Conservation (phyloP, 306 rosid genomes). For the Vigna trinervia region DNA sequence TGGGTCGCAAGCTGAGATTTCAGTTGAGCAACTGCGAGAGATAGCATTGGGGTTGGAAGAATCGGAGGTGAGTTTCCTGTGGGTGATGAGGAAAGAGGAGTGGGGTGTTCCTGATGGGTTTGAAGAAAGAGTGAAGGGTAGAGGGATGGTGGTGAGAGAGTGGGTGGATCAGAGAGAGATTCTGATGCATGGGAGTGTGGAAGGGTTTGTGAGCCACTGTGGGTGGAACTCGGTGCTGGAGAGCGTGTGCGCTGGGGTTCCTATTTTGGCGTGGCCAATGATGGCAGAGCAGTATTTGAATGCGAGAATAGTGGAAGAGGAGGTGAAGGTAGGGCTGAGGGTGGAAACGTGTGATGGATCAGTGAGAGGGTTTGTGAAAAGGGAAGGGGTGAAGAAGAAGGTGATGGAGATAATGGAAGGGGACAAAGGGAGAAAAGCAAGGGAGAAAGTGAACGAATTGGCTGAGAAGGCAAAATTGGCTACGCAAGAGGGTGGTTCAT, state of each 20-base stretch:
- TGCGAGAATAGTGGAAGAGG: constrained; percentile 36
- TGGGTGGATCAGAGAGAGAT: constrained; percentile 37
- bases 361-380: constrained; percentile 17
- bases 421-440: constrained; percentile 12
- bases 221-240: constrained; percentile 12
- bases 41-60: constrained; percentile 27
- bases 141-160: constrained; percentile 18
- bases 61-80: constrained; percentile 35
- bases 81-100: constrained; percentile 10
- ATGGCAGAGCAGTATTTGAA: constrained; percentile 39
- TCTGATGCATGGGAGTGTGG: constrained; percentile 11
- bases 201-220: constrained; percentile 13
- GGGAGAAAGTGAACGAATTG: background rate
- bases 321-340: constrained; percentile 28
- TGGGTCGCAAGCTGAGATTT: constrained; percentile 40
- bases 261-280: constrained; percentile 37
- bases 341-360: constrained; percentile 15
- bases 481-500: constrained; percentile 27
- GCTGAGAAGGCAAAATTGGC: background rate
- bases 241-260: constrained; percentile 33
- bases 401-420: constrained; percentile 33
- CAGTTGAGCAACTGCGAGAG: constrained; percentile 11
- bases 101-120: background rate
- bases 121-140: constrained; percentile 30
- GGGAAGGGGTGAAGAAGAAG: constrained; percentile 1